Conservation (phyloP, 2,329 filamentous ascomycete species). For the Erysiphe neolycopersici region DNA sequence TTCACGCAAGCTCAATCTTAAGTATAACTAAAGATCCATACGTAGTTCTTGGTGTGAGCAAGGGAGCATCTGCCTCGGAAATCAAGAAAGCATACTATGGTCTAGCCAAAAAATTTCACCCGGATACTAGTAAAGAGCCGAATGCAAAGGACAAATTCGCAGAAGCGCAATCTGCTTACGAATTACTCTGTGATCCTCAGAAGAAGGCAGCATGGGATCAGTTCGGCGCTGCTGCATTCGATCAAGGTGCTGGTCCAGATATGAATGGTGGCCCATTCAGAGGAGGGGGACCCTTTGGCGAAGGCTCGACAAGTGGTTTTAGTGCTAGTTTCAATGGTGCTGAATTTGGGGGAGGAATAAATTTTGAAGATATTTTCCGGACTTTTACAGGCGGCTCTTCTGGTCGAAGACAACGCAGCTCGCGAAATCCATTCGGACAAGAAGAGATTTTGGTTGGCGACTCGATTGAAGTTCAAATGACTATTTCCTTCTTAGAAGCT, state of each 20-base stretch:
- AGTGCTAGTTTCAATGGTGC: slow-evolving; percentile 24
- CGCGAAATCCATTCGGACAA: slow-evolving; percentile 43
- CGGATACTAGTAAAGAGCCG: slow-evolving; percentile 90
- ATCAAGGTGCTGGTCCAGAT: slow-evolving; percentile 35
- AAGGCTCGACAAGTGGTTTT: slow-evolving; percentile 32
- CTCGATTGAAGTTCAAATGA: slow-evolving; percentile 82
- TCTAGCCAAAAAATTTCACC: slow-evolving; percentile 89
- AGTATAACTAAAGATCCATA: slow-evolving; percentile 47
- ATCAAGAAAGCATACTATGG: slow-evolving; percentile 99
- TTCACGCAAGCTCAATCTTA: slow-evolving; percentile 11
- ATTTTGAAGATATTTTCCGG: slow-evolving; percentile 87
- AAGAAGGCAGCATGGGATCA: slow-evolving; percentile 85
- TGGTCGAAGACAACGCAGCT: slow-evolving; percentile 22
- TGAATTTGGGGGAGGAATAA: slow-evolving; percentile 59
- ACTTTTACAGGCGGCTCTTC: slow-evolving; percentile 31
- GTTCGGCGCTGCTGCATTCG: slow-evolving; percentile 69
- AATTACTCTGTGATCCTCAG: slow-evolving; percentile 72
- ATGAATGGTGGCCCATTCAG: slow-evolving; percentile 15
- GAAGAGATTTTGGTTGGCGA: slow-evolving; percentile 73
- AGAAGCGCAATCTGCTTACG: slow-evolving; percentile 82
- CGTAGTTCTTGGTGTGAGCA: slow-evolving; percentile 57
- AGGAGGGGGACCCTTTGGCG: slow-evolving; percentile 16
- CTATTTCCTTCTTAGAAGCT: slow-evolving; percentile 85
- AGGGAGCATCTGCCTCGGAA: slow-evolving; percentile 53
- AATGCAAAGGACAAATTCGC: slow-evolving; percentile 85